Evolutionary conservation across 495 filamentous ascomycete genomes (phyloP), one percentile per base, ranked within the genome.

Genomic region (Xylaria cubensis): DNA sequence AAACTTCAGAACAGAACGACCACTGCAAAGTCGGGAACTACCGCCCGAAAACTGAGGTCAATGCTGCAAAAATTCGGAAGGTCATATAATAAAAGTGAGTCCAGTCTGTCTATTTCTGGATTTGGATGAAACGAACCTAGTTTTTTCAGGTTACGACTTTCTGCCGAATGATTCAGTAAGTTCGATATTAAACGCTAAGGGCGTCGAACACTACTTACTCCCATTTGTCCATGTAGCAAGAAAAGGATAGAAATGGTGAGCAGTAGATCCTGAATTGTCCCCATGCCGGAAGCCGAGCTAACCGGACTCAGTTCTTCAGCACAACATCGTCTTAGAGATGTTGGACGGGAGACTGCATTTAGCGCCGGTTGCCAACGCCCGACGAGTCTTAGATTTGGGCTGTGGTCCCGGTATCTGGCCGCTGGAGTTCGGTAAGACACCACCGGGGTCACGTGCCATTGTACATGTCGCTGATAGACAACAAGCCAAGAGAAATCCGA

Each of bases 131-230:
- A 61, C 53, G 19, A 21, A 39, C 29, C 36, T 32, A 19, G 55
- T 55, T 4, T 13, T 67, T 29, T 29, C 42, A 69, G 69, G 17
- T 29, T 71, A 71, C 61, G 69, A 55, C 19, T 64, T 71, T 50
- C 46, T 71, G 19, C 69, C 69, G 5, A 71, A 71, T 39, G 69
- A 71, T 44, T 46, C 59, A n/a, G 69, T 71, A 64, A 64, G 69
- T 71, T 56, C 24, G n/a, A 24, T n/a, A 21, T 19, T 8, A 44
- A 29, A 56, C 32, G n/a, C 34, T 17, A 0, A 44, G 1, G 12
- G 6, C 7, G 8, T 26, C n/a, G 36, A 36, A 24, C 48, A 21
- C 32, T 42, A 44, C n/a, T 67, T 55, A 71, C 62, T 46, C 13
- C 44, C 2, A 12, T 53, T 24, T 44, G 44, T 6, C 8, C 42